These are phyloP conservation scores for Calonectria crousiana DNA, from an alignment of 2,329 filamentous ascomycete genomes.

Conservation along the genomic window DNA sequence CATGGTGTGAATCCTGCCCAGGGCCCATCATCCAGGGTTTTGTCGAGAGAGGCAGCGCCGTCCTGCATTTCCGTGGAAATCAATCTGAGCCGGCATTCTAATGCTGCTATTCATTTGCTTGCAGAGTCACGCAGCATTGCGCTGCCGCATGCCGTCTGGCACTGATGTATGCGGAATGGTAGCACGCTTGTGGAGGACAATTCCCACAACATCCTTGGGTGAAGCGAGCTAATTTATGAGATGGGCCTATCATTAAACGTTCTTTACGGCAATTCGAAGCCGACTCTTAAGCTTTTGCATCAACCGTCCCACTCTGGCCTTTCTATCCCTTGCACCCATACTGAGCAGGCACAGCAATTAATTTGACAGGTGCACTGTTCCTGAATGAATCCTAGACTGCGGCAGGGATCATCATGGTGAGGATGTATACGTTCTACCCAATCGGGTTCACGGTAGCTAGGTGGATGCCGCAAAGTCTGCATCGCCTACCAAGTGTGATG, in stretches of 20 bases:
- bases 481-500: background rate
- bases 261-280: background rate
- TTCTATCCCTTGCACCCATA: background rate
- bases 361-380: background rate
- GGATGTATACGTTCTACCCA: background rate
- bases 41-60: background rate
- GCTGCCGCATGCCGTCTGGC: background rate
- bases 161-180: background rate
- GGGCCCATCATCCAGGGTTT: background rate
- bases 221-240: background rate
- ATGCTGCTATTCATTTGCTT: background rate
- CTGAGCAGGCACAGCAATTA: background rate
- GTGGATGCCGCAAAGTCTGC: background rate
- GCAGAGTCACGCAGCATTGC: background rate
- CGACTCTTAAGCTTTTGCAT: background rate
- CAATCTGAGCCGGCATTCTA: background rate
- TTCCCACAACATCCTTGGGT: background rate
- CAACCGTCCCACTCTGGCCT: background rate
- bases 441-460: background rate
- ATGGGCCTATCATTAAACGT: conserved; percentile 3
- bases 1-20: background rate
- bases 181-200: background rate
- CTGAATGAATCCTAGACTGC: background rate
- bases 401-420: background rate
- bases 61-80: background rate